Conservation (phyloP, 2,329 filamentous ascomycete species). For the Alternaria conjuncta region DNA sequence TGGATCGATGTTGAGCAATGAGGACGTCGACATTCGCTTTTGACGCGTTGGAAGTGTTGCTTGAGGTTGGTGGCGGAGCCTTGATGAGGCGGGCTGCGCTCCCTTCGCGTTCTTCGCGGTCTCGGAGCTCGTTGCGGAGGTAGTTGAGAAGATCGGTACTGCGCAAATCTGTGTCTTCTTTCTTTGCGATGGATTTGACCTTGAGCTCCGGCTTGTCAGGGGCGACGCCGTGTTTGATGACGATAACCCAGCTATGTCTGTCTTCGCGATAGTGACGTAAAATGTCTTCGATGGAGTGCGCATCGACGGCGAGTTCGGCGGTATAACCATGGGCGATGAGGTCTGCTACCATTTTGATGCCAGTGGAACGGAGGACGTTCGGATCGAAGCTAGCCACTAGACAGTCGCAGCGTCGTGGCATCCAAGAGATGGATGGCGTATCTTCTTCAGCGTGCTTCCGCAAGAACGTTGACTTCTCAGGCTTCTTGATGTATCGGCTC, state of each 20-base stretch:
- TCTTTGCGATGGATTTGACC: slow-evolving; percentile 77
- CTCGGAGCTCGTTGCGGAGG: slow-evolving; percentile 81
- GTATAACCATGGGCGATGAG: slow-evolving; percentile 86
- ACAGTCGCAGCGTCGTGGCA: slow-evolving; percentile 73
- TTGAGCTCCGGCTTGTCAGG: slow-evolving; percentile 67
- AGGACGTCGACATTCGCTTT: slow-evolving; percentile 79
- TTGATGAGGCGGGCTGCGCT: slow-evolving; percentile 46
- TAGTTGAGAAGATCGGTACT: slow-evolving; percentile 76
- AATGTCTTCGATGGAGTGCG: slow-evolving; percentile 79
- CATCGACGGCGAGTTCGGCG: slow-evolving; percentile 84
- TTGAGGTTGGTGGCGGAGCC: slow-evolving; percentile 27
- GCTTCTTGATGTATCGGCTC: slow-evolving; percentile 57
- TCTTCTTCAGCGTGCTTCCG: slow-evolving; percentile 72
- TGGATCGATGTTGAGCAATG: slow-evolving; percentile 79
- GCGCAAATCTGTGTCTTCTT: slow-evolving; percentile 77
- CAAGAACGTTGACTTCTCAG: slow-evolving; percentile 60
- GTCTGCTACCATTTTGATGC: slow-evolving; percentile 76
- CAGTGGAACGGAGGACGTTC: slow-evolving; percentile 74
- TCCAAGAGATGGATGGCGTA: slow-evolving; percentile 46
- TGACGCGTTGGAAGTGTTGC: slow-evolving; percentile 17
- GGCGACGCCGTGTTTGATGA: slow-evolving; percentile 77
- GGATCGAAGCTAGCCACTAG: slow-evolving; percentile 88
- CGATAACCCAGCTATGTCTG: slow-evolving; percentile 83
- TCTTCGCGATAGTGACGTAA: slow-evolving; percentile 78
- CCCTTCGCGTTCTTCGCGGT: slow-evolving; percentile 70